phyloP scores from a whole-genome alignment of 1,139 yeast genomes.

The Ashbya aceris region DNA sequence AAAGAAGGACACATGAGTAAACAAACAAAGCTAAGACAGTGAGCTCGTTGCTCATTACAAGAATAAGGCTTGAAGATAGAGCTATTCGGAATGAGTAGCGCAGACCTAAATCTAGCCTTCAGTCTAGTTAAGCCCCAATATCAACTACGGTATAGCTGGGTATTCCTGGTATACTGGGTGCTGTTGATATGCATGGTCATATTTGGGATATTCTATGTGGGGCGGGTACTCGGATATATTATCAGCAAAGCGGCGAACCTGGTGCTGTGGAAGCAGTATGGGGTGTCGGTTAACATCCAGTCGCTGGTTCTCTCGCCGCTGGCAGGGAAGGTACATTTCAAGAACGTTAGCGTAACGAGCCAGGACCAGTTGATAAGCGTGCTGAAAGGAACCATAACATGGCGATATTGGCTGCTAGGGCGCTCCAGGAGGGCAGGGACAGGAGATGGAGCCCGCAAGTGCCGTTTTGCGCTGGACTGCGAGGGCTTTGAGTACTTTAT shows the following conservation, averaged over 20 bases:
- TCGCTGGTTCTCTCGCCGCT: conserved; percentile 65
- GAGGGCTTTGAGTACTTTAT: conserved; percentile 78
- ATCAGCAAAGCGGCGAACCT: conserved; percentile 44
- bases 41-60: too few relatives aligned
- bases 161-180: conserved; percentile 76
- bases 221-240: conserved; percentile 58
- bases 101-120: too few relatives aligned
- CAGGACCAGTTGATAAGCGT: conserved; percentile 62
- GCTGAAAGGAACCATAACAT: conserved; percentile 64
- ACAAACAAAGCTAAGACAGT: too few relatives aligned
- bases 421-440: conserved; percentile 27
- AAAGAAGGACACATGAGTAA: too few relatives aligned
- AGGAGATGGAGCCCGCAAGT: conserved; percentile 43
- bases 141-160: not conserved
- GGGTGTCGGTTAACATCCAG: conserved; percentile 55
- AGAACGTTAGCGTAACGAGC: conserved; percentile 62
- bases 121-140: not conserved
- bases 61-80: too few relatives aligned
- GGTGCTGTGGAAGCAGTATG: conserved; percentile 53
- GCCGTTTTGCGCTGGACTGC: conserved; percentile 48
- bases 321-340: conserved; percentile 75
- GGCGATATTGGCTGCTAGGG: conserved; percentile 72
- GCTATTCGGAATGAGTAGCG: too few relatives aligned
- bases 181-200: conserved; percentile 53
- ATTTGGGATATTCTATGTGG: conserved; percentile 65